Evolutionary conservation across 805 yeast species (phyloP), one percentile per base, ranked within the genome.

Genomic region (Saccharomycopsis vini): DNA sequence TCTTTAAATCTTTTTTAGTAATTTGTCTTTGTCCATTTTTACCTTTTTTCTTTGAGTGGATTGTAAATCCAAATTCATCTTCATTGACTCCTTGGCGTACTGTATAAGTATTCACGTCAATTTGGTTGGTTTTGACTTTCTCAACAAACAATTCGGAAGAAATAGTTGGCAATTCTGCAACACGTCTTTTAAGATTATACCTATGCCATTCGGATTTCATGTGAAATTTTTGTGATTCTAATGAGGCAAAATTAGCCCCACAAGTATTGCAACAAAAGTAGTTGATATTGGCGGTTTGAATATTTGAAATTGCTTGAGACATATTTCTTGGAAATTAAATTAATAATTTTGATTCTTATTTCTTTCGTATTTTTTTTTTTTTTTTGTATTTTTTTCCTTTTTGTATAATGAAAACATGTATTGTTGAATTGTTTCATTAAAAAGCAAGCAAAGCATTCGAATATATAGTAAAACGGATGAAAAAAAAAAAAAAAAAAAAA

Each of bases 121-220:
- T 42, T 22, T 59, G 34, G 5, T 41, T 20, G n/a, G 24, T 24
- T 2, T 16, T 13, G 38, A 77, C 73, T 54, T 77, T 75, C 52
- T 75, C 79, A 1, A 80, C 80, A 60, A 75, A 75, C 3, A 68
- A 59, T 40, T 73, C 82, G 2, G 86, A 75, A 16, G 79, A 64
- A 24, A 88, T 75, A 1, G 95, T 81, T 5, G 89, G 81, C 46
- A 88, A 63, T 24, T 73, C 73, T 1, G 96, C 95, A 26, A 92
- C 95, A 55, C 95, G 75, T 64, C 98, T 77, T 59, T 92, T 92
- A 57, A 92, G 71, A 57, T 92, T 92, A 62, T 92, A 92, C 50
- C 98, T 73, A 59, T 92, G 98, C 98, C 98, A 92, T 45, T 92
- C 98, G 2, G 95, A 80, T 59, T 85, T 87, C 98, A 92, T 92